Evolutionary conservation across 1,284 basidiomycete genomes (phyloP).

Genomic region (Polyporus tsugae): DNA sequence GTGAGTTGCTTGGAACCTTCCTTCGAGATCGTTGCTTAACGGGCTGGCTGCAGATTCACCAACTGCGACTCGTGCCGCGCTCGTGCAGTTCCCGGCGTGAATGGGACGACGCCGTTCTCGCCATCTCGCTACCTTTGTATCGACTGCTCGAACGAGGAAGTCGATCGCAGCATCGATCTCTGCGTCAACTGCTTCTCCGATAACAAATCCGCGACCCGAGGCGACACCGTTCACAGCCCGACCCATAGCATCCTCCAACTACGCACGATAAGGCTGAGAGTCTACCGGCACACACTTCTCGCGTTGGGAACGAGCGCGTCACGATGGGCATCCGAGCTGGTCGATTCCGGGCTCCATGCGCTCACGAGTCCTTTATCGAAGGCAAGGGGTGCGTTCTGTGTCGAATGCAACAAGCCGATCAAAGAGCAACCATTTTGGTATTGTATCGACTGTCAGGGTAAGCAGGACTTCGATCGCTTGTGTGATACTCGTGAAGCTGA

Average conservation of each 20-base stretch:
- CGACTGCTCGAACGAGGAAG: neutral
- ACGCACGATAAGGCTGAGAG: neutral
- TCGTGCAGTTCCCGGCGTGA: neutral
- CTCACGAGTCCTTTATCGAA: neutral
- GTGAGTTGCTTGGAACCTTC: neutral
- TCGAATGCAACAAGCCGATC: neutral
- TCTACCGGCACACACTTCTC: neutral
- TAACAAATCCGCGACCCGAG: neutral
- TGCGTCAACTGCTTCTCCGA: neutral
- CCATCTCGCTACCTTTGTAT: neutral
- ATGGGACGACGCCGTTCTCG: neutral
- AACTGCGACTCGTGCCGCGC: neutral
- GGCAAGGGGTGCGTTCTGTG: neutral
- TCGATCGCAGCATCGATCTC: neutral
- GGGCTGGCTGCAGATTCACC: neutral
- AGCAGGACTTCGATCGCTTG: neutral
- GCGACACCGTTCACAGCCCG: neutral
- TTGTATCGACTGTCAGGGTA: slow-evolving; percentile 1
- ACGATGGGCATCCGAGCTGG: neutral
- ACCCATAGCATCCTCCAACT: neutral
- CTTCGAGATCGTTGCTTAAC: neutral
- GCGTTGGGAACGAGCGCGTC: neutral
- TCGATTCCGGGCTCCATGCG: neutral
- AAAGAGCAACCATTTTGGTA: neutral
- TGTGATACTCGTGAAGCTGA: neutral